Evolutionary conservation across 768 basidiomycete genomes (phyloP), one percentile per base, ranked within the genome.

Genomic region (Phlebiopsis flavidoalba): DNA sequence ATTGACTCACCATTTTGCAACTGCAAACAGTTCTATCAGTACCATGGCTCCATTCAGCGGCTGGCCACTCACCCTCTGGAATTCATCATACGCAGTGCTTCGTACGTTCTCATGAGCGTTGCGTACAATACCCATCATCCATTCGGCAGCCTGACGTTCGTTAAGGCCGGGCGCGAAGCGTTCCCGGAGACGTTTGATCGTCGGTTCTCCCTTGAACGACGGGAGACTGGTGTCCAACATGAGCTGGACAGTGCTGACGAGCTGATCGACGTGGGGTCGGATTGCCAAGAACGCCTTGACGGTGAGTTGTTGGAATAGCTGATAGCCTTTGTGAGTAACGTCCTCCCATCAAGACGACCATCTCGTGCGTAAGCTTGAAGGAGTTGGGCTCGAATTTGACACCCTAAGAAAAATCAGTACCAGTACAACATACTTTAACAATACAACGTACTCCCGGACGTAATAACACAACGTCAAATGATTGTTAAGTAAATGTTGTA

Each of bases 321-420:
- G 87, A 74, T 96, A 99, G 19, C 97, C 97, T 6, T 74, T 95
- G 91, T 0, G 93, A 95, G 69, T 90, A 83, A 65, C 91, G 83
- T 10, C 97, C 97, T 53, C 97, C 97, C 97, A 99, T 99, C 35
- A 98, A 77, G 14, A 91, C 82, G 17, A 98, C 91, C 97, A 99
- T 99, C 73, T 99, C 97, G 71, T 98, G 95, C 62, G 93, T 97
- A 53, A 99, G 83, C 76, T 99, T 99, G 86, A 99, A 99, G 11
- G 94, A 96, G 71, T 80, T 90, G 0, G 97, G 96, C 70, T 99
- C 97, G 71, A 99, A 99, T 81, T 98, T 99, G 74, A 99, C 91
- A 61, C 97, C 94, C 94, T 94, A 66, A 0, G 57, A 53, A 31
- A 51, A 11, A 3, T 53, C 15, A 61, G 47, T 40, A 37, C 17